Evolutionary conservation across 306 rosid genomes (phyloP).

Genomic region (Herpetospermum pedunculosum): DNA sequence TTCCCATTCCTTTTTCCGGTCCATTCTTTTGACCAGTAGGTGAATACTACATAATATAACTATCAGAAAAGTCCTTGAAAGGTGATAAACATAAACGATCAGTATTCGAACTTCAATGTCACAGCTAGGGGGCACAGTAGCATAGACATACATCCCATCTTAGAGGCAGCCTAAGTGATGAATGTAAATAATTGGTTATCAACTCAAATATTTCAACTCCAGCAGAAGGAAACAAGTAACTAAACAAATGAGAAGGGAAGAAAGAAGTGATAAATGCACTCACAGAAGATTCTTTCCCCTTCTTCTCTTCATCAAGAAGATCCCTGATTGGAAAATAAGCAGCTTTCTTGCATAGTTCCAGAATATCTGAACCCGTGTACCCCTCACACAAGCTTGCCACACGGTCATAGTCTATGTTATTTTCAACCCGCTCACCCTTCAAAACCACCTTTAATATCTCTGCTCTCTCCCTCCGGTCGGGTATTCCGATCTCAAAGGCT

Average conservation of each 20-base stretch:
- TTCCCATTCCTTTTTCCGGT: neutral
- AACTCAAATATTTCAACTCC: neutral
- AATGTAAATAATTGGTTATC: neutral
- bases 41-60: neutral
- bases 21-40: neutral
- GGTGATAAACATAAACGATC: neutral
- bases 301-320: slow-evolving; percentile 60
- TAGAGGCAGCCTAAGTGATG: neutral
- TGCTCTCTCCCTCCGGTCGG: slow-evolving; percentile 65
- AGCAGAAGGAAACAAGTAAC: slow-evolving; percentile 4
- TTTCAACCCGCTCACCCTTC: slow-evolving; percentile 65
- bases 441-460: slow-evolving; percentile 73
- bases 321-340: slow-evolving; percentile 89
- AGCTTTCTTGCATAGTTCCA: slow-evolving; percentile 96
- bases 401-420: slow-evolving; percentile 35
- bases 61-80: neutral
- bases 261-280: slow-evolving; percentile 26
- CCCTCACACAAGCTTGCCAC: slow-evolving; percentile 68
- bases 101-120: neutral
- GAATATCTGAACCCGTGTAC: slow-evolving; percentile 88
- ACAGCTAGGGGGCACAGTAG: neutral
- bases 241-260: neutral
- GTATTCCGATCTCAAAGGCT: slow-evolving; percentile 86
- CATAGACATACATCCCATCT: neutral
- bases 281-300: slow-evolving; percentile 52